Conservation (phyloP, 2,329 filamentous ascomycete species). For the Biscogniauxia mediterranea region DNA sequence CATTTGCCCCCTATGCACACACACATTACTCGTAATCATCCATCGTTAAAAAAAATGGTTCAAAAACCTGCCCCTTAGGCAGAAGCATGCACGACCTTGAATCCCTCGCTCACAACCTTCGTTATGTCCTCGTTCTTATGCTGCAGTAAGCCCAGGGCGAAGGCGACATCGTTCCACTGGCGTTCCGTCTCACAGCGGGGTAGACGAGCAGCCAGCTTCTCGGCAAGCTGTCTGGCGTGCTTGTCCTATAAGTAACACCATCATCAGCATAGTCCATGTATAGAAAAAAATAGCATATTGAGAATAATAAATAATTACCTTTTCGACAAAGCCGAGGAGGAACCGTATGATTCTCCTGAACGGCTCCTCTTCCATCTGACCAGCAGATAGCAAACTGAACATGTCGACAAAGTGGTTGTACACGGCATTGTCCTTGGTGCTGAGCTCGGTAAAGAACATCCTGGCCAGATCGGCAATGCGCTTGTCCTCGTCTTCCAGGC, state of each 20-base stretch:
- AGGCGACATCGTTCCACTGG: constrained; percentile 97
- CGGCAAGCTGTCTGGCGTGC: constrained; percentile 89
- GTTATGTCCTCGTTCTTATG: constrained; percentile 91
- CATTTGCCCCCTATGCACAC: neutral
- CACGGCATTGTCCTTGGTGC: constrained; percentile 97
- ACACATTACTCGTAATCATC: neutral
- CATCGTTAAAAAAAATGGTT: neutral
- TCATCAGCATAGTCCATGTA: constrained; percentile 10
- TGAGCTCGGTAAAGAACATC: constrained; percentile 98
- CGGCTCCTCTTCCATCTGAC: constrained; percentile 80
- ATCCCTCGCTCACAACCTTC: constrained; percentile 73
- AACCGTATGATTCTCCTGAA: constrained; percentile 89
- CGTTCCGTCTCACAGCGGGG: constrained; percentile 85
- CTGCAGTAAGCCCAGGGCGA: constrained; percentile 81
- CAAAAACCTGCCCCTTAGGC: constrained; percentile 43
- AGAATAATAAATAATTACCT: constrained; percentile 58
- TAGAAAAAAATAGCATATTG: neutral
- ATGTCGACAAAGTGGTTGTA: constrained; percentile 99
- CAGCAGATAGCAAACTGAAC: constrained; percentile 89
- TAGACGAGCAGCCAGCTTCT: constrained; percentile 86
- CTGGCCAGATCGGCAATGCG: constrained; percentile 88
- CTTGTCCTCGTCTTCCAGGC: constrained; percentile 93
- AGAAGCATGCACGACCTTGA: constrained; percentile 65
- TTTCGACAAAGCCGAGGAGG: constrained; percentile 92
- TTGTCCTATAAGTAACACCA: constrained; percentile 67